Base-by-base conservation (phyloP, 1,139 yeast species). In the Lodderomyces oxycetoniae region DNA sequence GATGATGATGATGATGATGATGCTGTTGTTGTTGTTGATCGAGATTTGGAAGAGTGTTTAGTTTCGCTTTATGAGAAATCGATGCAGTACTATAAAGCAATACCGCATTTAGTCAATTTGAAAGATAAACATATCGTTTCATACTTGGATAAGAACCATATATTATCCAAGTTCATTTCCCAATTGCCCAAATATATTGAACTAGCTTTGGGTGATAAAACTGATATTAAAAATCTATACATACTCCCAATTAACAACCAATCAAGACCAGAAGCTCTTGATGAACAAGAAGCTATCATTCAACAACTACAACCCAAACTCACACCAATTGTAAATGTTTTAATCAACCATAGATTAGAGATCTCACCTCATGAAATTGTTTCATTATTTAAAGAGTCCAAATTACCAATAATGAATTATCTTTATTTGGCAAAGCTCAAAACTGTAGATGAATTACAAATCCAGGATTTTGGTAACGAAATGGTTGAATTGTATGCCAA, bases 281-380 rank as follows among this genome's bases (percentile, higher is more conserved):
- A 67, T 14, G 13, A 16, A 3, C 21, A 31, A 2, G 29, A 32
- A 5, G 43, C 39, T 24, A 47, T 59, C 26, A 51, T 79, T 2
- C 61, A 59, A 0, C 57, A 63, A 5, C 47, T 82, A 2, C 56
- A 66, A 16, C 51, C 52, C 1, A 56, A 55, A 25, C 50, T 83
- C 6, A 37, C 46, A 2, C 71, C 68, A 12, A 61, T 80, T 0
- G 61, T 87, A 7, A 55, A 67, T 2, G 62, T 83, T 7, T 62
- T 88, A 17, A 82, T 82, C 2, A 76, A 71, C 6, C 76, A 77
- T 30, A 63, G 88, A 26, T 83, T 79, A 44, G 88, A 84, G 46
- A 59, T 87, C 1, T 43, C 67, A 1, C 79, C 94, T 0, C 46
- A 49, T 1, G 55, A 58, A 3, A 61, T 88, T 0, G 59, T 86